Base-by-base conservation (phyloP, 805 yeast species). In the Zygosaccharomyces bisporus region DNA sequence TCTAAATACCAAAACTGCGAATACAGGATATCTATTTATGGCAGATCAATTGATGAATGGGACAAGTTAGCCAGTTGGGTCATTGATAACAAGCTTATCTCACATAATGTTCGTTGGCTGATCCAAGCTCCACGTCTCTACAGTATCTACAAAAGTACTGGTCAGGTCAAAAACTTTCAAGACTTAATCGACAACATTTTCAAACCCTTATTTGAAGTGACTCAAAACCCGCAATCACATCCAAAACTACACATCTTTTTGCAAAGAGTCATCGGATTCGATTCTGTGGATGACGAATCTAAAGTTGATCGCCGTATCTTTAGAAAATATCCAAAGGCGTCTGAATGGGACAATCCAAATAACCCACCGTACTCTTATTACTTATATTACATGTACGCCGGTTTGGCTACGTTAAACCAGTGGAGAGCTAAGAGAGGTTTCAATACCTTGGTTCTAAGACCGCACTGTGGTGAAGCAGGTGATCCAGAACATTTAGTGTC, bases 381-480 rank as follows among this genome's bases (percentile, higher is more conserved):
- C 66, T 66, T 93, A 53, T 93, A 93, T 69, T 90, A 90, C 69
- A 62, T 93, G 46, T 91, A 80, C 63, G 83, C 96, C 21, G 90
- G 90, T 66, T 66, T 93, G 65, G 80, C 95, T 2, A 79, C 95
- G 6, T 74, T 93, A 64, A 93, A 93, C 61, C 80, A 83, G 51
- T 84, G 91, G 80, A 79, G 99, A 67, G 69, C 73, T 25, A 74
- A 71, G 46, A 75, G 90, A 46, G 84, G 86, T 0, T 85, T 79
- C 67, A 90, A 86, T 63, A 90, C 97, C 0, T 83, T 93, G 67
- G 95, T 88, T n/a, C 71, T 93, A 56, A 78, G 99, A 58, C 99
- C 99, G 3, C 99, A 93, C 66, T 87, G 96, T 55, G 99, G 99
- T 51, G 99, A 93, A 67, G 99, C 99, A n/a, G 99, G 99, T 48